phyloP scores from a whole-genome alignment of 306 rosid species.

The Vigna nakashimae region DNA sequence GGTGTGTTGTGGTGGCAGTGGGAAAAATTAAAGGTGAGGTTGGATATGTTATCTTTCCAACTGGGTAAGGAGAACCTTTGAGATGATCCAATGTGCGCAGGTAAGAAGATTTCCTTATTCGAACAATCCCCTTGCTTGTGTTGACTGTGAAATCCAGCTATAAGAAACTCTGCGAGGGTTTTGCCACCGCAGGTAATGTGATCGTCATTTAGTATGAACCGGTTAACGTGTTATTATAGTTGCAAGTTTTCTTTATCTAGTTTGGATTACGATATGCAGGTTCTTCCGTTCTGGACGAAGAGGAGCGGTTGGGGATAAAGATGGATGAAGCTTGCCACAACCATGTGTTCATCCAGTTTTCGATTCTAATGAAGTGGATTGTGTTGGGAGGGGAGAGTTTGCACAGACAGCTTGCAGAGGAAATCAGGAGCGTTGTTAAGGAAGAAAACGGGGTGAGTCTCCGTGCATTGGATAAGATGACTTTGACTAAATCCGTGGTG shows the following conservation, averaged over 20 bases:
- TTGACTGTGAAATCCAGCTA: conserved; percentile 54
- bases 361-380: conserved; percentile 66
- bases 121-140: conserved; percentile 56
- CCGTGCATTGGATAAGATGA: conserved; percentile 55
- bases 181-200: background rate
- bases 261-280: conserved; percentile 1
- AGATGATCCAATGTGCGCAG: conserved; percentile 80
- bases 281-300: conserved; percentile 56
- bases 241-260: background rate
- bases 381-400: conserved; percentile 58
- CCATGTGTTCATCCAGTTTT: conserved; percentile 62
- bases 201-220: no score
- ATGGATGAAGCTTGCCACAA: conserved; percentile 77
- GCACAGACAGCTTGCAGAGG: conserved; percentile 57
- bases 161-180: conserved; percentile 54
- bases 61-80: conserved; percentile 76
- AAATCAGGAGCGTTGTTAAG: conserved; percentile 60
- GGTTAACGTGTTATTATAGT: no score
- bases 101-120: conserved; percentile 63
- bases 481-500: conserved; percentile 66
- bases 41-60: conserved; percentile 68
- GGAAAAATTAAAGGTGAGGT: conserved; percentile 76
- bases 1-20: conserved; percentile 68
- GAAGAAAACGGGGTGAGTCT: conserved; percentile 54
- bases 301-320: conserved; percentile 52